Evolutionary conservation across 2,329 filamentous ascomycete genomes (phyloP).

Genomic region (Cercospora sp.): DNA sequence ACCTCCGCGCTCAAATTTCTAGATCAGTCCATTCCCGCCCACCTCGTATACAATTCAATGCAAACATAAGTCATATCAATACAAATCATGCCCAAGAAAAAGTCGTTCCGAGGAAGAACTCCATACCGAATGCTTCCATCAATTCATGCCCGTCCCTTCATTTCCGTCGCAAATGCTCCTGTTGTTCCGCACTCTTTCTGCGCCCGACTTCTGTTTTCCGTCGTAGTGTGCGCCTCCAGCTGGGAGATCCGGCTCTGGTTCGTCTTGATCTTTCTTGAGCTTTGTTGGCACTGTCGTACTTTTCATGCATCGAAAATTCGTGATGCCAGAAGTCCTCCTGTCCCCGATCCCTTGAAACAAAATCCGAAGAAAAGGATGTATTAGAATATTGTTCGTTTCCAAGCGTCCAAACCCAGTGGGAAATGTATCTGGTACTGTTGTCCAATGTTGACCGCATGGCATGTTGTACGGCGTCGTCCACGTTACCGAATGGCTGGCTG

Average conservation of each 20-base stretch:
- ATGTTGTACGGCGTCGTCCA: not conserved
- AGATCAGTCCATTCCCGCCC: not conserved
- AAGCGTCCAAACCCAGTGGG: not conserved
- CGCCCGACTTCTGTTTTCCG: slow-evolving; percentile 1
- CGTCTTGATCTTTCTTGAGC: not conserved
- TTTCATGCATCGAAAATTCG: slow-evolving; percentile 10
- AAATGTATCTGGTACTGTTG: not conserved
- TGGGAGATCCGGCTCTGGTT: not conserved
- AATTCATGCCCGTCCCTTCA: not conserved
- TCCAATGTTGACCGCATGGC: not conserved
- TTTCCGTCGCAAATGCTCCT: not conserved
- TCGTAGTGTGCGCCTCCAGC: not conserved
- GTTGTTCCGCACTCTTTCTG: not conserved
- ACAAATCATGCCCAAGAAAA: not conserved
- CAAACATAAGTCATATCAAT: not conserved
- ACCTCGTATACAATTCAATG: not conserved
- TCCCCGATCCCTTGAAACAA: not conserved
- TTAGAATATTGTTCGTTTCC: not conserved
- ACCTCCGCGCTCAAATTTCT: not conserved
- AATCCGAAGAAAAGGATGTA: not conserved
- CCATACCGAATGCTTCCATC: not conserved
- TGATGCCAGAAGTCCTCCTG: slow-evolving; percentile 10
- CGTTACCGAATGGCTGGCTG: not conserved
- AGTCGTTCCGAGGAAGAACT: not conserved
- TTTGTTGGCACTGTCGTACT: slow-evolving; percentile 7